A percentile compares a stretch with the other conserved stretches of the same genome.
phyloP scores from a whole-genome alignment of 306 rosid genomes.

The Acacia acuminata region DNA sequence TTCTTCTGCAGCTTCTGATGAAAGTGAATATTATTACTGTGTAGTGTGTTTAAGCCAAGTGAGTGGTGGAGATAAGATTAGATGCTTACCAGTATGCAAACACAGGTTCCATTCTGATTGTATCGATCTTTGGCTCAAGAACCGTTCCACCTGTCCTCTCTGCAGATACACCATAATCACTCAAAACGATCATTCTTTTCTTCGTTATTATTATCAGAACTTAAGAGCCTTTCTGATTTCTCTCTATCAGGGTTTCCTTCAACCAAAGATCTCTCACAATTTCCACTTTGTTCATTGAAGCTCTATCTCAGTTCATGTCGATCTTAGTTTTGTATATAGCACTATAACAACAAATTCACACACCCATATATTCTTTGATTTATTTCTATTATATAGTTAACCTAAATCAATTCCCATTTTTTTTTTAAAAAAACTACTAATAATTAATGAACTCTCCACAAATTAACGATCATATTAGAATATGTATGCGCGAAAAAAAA shows the following conservation, averaged over 20 bases:
- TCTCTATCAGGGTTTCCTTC: neutral
- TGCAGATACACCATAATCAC: slow-evolving; percentile 19
- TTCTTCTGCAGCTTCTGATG: neutral
- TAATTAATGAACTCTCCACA: neutral
- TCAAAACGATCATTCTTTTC: neutral
- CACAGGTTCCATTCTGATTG: slow-evolving; percentile 30
- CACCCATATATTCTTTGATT: neutral
- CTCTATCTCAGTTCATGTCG: neutral
- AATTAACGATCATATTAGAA: neutral
- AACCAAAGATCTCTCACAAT: neutral
- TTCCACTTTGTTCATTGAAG: slow-evolving; percentile 1
- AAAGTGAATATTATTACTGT: neutral
- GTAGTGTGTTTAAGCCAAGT: slow-evolving; percentile 33
- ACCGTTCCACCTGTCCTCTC: slow-evolving; percentile 31
- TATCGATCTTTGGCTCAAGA: slow-evolving; percentile 29
- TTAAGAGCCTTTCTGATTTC: neutral
- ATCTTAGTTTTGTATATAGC: neutral
- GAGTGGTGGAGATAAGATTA: neutral
- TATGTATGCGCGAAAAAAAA: too few relatives aligned
- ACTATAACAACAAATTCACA: too few relatives aligned
- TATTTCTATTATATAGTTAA: neutral
- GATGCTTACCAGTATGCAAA: slow-evolving; percentile 19
- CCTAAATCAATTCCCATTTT: neutral
- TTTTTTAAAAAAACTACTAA: too few relatives aligned
- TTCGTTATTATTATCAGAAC: neutral